phyloP scores from a whole-genome alignment of 202 grass and related monocot species.

The Elaeis oleifera region DNA sequence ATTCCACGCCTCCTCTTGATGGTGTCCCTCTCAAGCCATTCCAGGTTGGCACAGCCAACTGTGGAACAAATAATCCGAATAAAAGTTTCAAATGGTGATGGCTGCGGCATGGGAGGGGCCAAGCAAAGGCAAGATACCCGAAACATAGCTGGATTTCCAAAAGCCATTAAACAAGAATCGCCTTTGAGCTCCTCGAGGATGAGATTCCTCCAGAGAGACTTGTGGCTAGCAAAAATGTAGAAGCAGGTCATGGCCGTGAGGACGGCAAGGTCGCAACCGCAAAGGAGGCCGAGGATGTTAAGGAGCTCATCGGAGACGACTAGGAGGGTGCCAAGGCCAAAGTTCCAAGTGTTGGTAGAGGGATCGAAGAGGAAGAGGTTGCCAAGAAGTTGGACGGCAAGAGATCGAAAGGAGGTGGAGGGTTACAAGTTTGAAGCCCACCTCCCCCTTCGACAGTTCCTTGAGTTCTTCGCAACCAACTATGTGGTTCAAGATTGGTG shows the following conservation, averaged over 20 bases:
- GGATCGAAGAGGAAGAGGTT: conserved; percentile 51
- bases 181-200: conserved; percentile 53
- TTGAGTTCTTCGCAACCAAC: not conserved
- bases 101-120: conserved; percentile 11
- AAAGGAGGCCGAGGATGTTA: conserved; percentile 58
- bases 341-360: conserved; percentile 48
- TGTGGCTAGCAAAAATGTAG: conserved; percentile 57
- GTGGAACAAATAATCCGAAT: conserved; percentile 92
- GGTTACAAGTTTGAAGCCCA: conserved; percentile 18
- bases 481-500: not conserved
- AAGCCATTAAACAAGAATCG: conserved; percentile 40
- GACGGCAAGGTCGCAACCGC: conserved; percentile 33
- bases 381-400: conserved; percentile 55
- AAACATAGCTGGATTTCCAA: conserved; percentile 55
- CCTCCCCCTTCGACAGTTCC: not conserved
- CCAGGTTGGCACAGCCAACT: conserved; percentile 80
- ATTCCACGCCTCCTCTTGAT: conserved; percentile 56
- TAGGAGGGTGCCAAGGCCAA: conserved; percentile 44
- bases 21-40: conserved; percentile 82
- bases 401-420: not conserved
- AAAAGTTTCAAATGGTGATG: conserved; percentile 51
- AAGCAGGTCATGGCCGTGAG: conserved; percentile 49
- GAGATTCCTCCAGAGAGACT: conserved; percentile 51
- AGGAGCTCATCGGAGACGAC: conserved; percentile 52
- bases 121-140: conserved; percentile 4